Conservation (phyloP, 768 basidiomycete species). For the Russula sp. region DNA sequence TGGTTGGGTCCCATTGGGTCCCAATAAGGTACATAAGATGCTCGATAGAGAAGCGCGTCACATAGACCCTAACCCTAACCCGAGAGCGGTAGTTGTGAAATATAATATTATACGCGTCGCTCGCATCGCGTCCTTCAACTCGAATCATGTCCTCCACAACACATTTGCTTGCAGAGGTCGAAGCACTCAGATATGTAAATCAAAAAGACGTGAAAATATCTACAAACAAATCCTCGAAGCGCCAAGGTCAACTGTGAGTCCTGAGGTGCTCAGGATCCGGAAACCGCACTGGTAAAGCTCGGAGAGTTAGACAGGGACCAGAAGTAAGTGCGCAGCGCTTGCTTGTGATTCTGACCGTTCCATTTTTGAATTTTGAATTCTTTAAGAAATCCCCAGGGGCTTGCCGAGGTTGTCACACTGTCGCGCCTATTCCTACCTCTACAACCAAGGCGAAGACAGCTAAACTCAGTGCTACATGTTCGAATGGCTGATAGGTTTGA, state of each 20-base stretch:
- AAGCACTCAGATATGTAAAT: conserved; percentile 41
- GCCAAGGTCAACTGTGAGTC: conserved; percentile 38
- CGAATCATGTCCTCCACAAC: conserved; percentile 31
- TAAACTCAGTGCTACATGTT: conserved; percentile 67
- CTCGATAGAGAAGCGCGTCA: neutral
- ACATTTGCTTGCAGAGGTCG: conserved; percentile 53
- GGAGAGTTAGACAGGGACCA: conserved; percentile 84
- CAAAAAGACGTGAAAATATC: conserved; percentile 61
- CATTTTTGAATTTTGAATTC: too few relatives aligned
- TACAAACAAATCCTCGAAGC: conserved; percentile 62
- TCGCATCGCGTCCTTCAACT: conserved; percentile 4
- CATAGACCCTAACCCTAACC: conserved; percentile 20
- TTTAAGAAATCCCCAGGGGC: conserved; percentile 82
- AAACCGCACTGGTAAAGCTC: conserved; percentile 76
- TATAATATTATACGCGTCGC: conserved; percentile 7
- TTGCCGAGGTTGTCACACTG: conserved; percentile 80
- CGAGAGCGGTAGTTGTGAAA: neutral
- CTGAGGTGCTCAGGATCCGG: conserved; percentile 69
- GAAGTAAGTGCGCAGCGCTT: conserved; percentile 43
- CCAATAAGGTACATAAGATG: too few relatives aligned
- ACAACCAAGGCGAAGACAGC: conserved; percentile 95
- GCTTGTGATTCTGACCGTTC: neutral
- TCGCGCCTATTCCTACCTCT: conserved; percentile 70
- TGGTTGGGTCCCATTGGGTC: too few relatives aligned
- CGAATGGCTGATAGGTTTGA: neutral